Evolutionary conservation across 192 early-diverging fungal genomes (phyloP), one percentile per base, ranked within the genome.

Genomic region (Helicostylum pulchrum): DNA sequence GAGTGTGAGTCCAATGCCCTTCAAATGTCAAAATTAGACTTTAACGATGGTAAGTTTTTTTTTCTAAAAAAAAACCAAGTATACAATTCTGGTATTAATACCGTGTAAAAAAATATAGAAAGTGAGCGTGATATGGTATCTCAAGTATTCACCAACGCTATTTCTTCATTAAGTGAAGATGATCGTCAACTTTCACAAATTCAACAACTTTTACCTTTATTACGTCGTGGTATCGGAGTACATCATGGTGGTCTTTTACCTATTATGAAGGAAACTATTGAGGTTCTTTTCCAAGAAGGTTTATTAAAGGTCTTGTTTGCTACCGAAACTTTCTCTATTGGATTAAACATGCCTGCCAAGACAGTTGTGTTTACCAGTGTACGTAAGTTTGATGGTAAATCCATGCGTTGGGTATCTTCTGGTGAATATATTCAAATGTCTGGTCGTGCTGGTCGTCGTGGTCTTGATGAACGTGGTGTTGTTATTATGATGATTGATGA

Each of bases 361-460:
- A 99, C 97, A 1, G 97, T 99, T 17, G 94, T 99, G 2, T 99
- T 99, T 63, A 96, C 95, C 0, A 84, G 87, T 53, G 88, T 95
- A 4, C 84, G 88, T 54, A 99, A 99, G 64, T 97, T 84, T 66
- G 97, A 99, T 71, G 97, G 97, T 54, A 88, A 88, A 63, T 87
- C 90, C 43, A 81, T 76, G 17, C 85, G 97, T 55, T 94, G 88
- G 85, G 82, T 96, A 17, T 84, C 86, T 57, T 85, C 85, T 34
- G 97, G 97, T 69, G 97, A 99, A 79, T 99, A 99, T 77, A 99
- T 97, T 77, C 97, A 99, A 78, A 99, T 99, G 97, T 92, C 90
- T 72, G 97, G 97, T 47, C 91, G 97, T 71, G 97, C 97, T 12
- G 97, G 97, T 56, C 85, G 97, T 43, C 89, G 97, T 79, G 97